phyloP scores from a whole-genome alignment of 768 basidiomycete genomes.

The Xanthoconium purpureum region DNA sequence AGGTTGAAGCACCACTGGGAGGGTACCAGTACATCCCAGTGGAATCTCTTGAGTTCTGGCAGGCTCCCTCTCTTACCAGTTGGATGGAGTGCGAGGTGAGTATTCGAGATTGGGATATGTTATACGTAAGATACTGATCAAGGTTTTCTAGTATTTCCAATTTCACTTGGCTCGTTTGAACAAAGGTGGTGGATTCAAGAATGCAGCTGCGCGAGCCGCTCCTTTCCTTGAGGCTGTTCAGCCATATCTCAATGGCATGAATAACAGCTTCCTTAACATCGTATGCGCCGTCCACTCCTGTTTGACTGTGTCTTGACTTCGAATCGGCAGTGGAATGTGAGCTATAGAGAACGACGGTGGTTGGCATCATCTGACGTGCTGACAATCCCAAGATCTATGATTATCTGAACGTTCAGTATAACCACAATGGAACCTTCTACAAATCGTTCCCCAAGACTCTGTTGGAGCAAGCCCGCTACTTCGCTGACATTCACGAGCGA shows the following conservation, averaged over 20 bases:
- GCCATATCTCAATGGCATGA: constrained; percentile 67
- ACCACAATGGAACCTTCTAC: constrained; percentile 78
- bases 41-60: constrained; percentile 54
- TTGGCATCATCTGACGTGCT: background rate
- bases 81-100: constrained; percentile 62
- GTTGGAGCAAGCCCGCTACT: constrained; percentile 65
- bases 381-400: constrained; percentile 57
- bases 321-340: constrained; percentile 65
- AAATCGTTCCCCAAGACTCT: constrained; percentile 66
- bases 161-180: constrained; percentile 24
- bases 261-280: constrained; percentile 61
- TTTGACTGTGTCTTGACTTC: constrained; percentile 7
- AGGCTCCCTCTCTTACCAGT: constrained; percentile 65
- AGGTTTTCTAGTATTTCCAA: constrained; percentile 26
- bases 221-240: constrained; percentile 63
- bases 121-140: background rate
- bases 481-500: constrained; percentile 76
- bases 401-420: constrained; percentile 70
- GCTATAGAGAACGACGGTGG: constrained; percentile 19
- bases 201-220: constrained; percentile 49
- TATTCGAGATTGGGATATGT: background rate
- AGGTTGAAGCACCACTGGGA: constrained; percentile 69
- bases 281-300: constrained; percentile 39
- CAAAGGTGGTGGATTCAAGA: constrained; percentile 45
- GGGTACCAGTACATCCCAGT: constrained; percentile 83